Evolutionary conservation across 2,329 filamentous ascomycete genomes (phyloP).

Genomic region (Sclerotinia trifoliorum): DNA sequence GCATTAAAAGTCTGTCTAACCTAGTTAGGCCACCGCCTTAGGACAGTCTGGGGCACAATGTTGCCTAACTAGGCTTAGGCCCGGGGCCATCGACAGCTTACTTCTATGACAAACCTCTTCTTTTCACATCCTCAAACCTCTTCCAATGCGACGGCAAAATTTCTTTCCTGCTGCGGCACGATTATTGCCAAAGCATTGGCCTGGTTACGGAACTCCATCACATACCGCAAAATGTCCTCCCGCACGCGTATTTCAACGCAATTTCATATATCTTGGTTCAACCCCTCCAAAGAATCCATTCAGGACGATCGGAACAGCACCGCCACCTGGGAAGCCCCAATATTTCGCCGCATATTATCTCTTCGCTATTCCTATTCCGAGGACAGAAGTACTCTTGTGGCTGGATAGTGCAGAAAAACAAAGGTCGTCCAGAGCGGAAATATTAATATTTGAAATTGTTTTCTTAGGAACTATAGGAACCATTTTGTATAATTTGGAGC

Average conservation of each 20-base stretch:
- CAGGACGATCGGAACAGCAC: background rate
- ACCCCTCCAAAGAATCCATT: constrained; percentile 4
- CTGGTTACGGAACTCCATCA: background rate
- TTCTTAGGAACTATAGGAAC: background rate
- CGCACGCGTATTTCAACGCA: background rate
- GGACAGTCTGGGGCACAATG: no score
- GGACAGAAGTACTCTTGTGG: constrained; percentile 5
- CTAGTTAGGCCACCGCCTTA: background rate
- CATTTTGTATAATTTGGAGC: background rate
- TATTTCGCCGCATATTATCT: background rate
- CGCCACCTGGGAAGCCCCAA: background rate
- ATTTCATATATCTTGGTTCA: background rate
- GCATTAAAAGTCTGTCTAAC: no score
- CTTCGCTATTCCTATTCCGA: background rate
- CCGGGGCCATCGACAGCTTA: background rate
- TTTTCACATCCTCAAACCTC: background rate
- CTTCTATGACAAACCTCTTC: background rate
- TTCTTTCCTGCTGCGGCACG: background rate
- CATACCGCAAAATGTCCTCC: background rate
- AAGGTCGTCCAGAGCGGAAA: background rate
- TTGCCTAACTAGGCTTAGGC: no score
- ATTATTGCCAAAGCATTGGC: background rate
- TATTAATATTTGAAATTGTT: background rate
- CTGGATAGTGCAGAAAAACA: background rate
- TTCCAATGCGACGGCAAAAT: background rate